Base-by-base conservation (phyloP, 176 grass and related monocot genomes). In the Pontederia crassipes region DNA sequence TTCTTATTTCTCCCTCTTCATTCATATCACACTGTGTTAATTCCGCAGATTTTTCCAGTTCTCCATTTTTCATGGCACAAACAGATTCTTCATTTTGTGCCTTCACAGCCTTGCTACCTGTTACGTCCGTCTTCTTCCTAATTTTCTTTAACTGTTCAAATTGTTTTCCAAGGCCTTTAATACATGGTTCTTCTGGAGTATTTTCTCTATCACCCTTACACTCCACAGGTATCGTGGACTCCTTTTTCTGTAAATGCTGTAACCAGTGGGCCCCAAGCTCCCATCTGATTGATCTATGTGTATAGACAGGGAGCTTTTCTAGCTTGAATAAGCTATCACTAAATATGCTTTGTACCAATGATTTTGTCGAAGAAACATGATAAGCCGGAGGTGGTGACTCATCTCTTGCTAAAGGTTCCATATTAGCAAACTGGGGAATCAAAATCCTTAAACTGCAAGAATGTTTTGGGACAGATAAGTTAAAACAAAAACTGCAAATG, bases 141-240 rank as follows among this genome's bases (percentile, higher is more conserved):
- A 93, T 74, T 74, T 81, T 93, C 75, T 79, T 79, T 75, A 98
- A 61, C 49, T 85, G 81, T 67, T 84, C 93, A 61, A 97, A 92
- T 82, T 90, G 73, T 65, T 81, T 83, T 61, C 94, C 94, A 55
- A 98, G 87, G 81, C 94, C 94, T 78, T 83, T 98, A 35, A 98
- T 66, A 81, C 77, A 27, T 74, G 76, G 48, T 75, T 85, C 84
- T 75, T 68, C 75, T 35, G 76, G 56, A 83, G 57, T 58, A 46
- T 74, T 74, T 77, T 59, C 65, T 28, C 16, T 46, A 45, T 65
- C 73, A 40, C 69, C 70, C 53, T 79, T 77, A 32, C 49, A 17
- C 67, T 77, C 74, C 64, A 74, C 79, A 24, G 65, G 48, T 8
- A 46, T 65, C 59, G 63, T 66, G 77, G 79, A 69, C 75, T 83